Conservation (phyloP, 257 asterid genomes). For the Coffea eugenioides region DNA sequence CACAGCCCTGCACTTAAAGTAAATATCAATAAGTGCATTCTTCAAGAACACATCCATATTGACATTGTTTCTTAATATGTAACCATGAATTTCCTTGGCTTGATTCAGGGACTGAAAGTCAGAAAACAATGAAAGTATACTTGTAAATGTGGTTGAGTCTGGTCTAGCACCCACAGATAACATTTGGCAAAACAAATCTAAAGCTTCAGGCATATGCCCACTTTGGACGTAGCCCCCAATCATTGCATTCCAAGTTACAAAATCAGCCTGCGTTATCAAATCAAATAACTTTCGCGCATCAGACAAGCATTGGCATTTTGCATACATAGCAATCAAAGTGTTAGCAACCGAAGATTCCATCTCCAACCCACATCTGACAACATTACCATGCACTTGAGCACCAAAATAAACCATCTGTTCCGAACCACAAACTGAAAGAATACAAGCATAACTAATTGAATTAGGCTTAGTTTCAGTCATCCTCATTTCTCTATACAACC, state of each 20-base stretch:
- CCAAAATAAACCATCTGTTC: conserved; percentile 53
- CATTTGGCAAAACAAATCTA: conserved; percentile 54
- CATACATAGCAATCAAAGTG: conserved; percentile 70
- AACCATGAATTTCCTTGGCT: conserved; percentile 76
- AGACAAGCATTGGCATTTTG: conserved; percentile 54
- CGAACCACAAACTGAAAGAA: conserved; percentile 61
- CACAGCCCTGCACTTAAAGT: conserved; percentile 72
- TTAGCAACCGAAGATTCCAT: conserved; percentile 60
- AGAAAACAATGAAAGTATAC: conserved; percentile 68
- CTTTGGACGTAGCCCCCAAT: conserved; percentile 82
- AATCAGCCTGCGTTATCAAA: conserved; percentile 33
- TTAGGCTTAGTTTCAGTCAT: conserved; percentile 48
- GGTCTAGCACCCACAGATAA: conserved; percentile 48
- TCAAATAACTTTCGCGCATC: conserved; percentile 66
- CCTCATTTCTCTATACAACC: conserved; percentile 62
- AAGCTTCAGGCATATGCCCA: conserved; percentile 55
- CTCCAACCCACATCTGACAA: conserved; percentile 56
- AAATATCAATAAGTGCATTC: conserved; percentile 79
- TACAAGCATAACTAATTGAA: conserved; percentile 60
- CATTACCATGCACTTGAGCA: conserved; percentile 62
- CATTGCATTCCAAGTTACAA: conserved; percentile 77
- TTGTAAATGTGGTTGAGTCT: conserved; percentile 72
- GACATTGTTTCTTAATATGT: conserved; percentile 54
- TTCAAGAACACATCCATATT: conserved; percentile 63
- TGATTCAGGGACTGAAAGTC: conserved; percentile 34